These are phyloP conservation scores for Clonostachys rhizophaga DNA, from an alignment of 2,329 filamentous ascomycete species.

Conservation along the genomic window DNA sequence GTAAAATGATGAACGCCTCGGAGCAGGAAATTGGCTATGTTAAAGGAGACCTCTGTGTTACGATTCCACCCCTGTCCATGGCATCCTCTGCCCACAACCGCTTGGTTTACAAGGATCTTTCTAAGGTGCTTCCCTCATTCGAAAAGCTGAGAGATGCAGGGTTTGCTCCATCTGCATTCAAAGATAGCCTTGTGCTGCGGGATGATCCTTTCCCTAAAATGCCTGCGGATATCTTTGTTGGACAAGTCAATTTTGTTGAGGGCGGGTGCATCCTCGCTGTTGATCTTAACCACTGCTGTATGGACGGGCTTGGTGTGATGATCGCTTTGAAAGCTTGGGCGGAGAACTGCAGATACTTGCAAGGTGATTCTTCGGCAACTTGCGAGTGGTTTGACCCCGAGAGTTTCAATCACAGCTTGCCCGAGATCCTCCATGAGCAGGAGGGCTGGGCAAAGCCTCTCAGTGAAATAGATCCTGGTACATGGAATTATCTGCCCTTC, in stretches of 20 bases:
- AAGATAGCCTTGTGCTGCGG: constrained; percentile 14
- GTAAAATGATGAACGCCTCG: constrained; percentile 22
- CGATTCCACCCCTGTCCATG: constrained; percentile 8
- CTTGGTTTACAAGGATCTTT: constrained; percentile 17
- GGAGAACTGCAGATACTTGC: constrained; percentile 18
- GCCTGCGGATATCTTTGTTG: constrained; percentile 18
- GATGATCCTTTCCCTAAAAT: constrained; percentile 13
- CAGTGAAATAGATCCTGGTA: constrained; percentile 14
- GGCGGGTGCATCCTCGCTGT: constrained; percentile 20
- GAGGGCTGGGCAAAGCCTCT: constrained; percentile 11
- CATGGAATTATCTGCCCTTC: constrained; percentile 17
- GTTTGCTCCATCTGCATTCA: constrained; percentile 17
- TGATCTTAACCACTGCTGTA: constrained; percentile 14
- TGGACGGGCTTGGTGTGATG: constrained; percentile 20
- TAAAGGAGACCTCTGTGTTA: constrained; percentile 12
- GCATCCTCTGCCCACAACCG: constrained; percentile 3
- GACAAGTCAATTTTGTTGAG: constrained; percentile 21
- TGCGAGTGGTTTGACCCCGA: constrained; percentile 19
- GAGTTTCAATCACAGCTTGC: constrained; percentile 19
- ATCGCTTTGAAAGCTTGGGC: constrained; percentile 19
- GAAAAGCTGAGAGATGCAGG: constrained; percentile 11
- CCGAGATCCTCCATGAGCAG: constrained; percentile 16
- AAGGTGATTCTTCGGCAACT: constrained; percentile 12
- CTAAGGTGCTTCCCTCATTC: constrained; percentile 14
- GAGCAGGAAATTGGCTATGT: constrained; percentile 15